These are phyloP conservation scores for Glaciozyma martinii DNA, from an alignment of 768 basidiomycete genomes.

Conservation along the genomic window DNA sequence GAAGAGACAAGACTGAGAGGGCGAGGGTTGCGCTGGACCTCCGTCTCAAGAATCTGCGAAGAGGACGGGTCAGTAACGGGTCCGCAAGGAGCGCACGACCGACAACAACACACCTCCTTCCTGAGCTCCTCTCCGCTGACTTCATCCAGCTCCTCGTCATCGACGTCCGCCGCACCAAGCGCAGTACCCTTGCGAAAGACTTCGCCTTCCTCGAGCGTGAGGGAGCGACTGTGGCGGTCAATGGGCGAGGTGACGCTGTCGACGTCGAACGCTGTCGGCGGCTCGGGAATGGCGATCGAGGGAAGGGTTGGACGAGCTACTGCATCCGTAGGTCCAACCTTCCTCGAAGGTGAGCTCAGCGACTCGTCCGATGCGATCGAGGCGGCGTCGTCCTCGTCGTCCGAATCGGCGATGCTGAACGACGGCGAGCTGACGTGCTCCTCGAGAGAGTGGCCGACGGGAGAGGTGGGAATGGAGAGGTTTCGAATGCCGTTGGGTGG, in stretches of 20 bases:
- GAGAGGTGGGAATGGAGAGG: neutral
- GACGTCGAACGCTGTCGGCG: neutral
- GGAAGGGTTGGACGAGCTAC: neutral
- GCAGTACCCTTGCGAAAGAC: slow-evolving; percentile 85
- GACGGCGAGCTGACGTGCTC: slow-evolving; percentile 23
- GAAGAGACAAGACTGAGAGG: too few relatives aligned
- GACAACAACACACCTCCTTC: slow-evolving; percentile 40
- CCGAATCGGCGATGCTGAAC: slow-evolving; percentile 45
- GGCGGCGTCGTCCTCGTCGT: slow-evolving; percentile 38
- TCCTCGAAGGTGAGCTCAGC: neutral
- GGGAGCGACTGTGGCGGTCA: slow-evolving; percentile 19
- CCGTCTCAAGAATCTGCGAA: slow-evolving; percentile 10
- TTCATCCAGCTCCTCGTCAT: slow-evolving; percentile 61
- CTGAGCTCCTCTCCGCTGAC: slow-evolving; percentile 68
- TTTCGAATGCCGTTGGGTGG: neutral
- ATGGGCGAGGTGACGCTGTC: slow-evolving; percentile 19
- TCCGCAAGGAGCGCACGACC: neutral
- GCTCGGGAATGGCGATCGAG: neutral
- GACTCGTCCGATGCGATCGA: slow-evolving; percentile 28
- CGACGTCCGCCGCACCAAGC: slow-evolving; percentile 46
- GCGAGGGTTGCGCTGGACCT: slow-evolving; percentile 7
- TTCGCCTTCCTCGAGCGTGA: slow-evolving; percentile 70
- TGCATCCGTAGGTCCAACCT: neutral
- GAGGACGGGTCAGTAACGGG: neutral
- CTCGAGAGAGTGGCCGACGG: slow-evolving; percentile 8